phyloP scores from a whole-genome alignment of 345 rosid species.

The Boechera retrofracta region DNA sequence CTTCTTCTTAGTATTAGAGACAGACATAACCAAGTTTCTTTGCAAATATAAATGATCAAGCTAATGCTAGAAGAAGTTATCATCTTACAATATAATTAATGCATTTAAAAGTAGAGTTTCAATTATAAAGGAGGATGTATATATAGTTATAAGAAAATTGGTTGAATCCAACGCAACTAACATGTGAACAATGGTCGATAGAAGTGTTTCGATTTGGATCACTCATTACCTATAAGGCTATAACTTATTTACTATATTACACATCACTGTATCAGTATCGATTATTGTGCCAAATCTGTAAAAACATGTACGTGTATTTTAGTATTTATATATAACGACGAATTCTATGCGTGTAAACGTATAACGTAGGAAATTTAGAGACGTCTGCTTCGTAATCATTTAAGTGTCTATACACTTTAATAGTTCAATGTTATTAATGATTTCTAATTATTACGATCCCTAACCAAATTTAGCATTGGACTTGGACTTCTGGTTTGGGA shows the following conservation, averaged over 20 bases:
- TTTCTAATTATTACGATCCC: neutral
- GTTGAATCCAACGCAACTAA: constrained; percentile 22
- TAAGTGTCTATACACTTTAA: neutral
- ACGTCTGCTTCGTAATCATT: neutral
- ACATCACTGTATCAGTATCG: constrained; percentile 9
- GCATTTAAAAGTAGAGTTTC: constrained; percentile 3
- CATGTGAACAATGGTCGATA: constrained; percentile 9
- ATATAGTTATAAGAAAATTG: neutral
- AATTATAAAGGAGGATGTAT: neutral
- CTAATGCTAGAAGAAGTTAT: neutral
- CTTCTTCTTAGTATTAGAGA: no score
- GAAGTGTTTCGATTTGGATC: constrained; percentile 32
- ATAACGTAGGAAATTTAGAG: neutral
- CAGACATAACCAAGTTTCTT: no score
- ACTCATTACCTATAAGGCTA: neutral
- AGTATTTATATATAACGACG: neutral
- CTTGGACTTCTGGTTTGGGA: neutral
- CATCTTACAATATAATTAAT: neutral
- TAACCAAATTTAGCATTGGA: constrained; percentile 2
- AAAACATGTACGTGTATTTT: neutral
- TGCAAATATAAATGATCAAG: neutral
- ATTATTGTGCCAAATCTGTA: neutral
- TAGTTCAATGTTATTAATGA: neutral
- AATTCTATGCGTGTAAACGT: constrained; percentile 9
- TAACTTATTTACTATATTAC: neutral